A percentile compares a stretch with the other conserved stretches of the same genome.
Conservation (phyloP, 805 yeast genomes). For the Torulaspora gathmanii region DNA sequence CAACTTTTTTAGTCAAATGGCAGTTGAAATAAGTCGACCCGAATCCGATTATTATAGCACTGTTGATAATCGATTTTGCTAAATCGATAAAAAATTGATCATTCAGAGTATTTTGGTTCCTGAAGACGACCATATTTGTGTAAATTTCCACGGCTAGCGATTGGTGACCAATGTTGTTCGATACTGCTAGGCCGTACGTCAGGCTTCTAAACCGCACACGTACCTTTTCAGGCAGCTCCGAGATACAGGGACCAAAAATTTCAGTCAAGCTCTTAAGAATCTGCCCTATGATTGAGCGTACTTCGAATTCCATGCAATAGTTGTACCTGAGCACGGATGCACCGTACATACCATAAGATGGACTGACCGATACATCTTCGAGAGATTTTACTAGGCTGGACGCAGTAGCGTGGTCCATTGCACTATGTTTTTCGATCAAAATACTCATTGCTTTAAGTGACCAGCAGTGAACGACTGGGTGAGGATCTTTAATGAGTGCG, state of each 20-base stretch:
- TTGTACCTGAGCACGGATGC: conserved; percentile 45
- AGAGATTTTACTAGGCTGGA: conserved; percentile 42
- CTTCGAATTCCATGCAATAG: conserved; percentile 44
- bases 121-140: conserved; percentile 30
- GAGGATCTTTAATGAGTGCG: conserved; percentile 70
- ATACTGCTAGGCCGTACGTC: conserved; percentile 33
- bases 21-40: conserved; percentile 20
- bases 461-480: conserved; percentile 77
- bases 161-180: conserved; percentile 36
- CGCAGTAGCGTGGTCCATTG: conserved; percentile 43
- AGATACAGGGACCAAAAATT: conserved; percentile 54
- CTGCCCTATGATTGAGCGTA: conserved; percentile 42
- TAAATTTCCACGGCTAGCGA: conserved; percentile 19
- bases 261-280: conserved; percentile 45
- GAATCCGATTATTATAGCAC: conserved; percentile 18
- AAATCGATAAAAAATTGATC: conserved; percentile 28
- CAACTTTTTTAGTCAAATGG: conserved; percentile 35
- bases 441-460: conserved; percentile 56
- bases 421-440: conserved; percentile 51
- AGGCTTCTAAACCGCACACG: conserved; percentile 38
- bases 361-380: conserved; percentile 40
- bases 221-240: conserved; percentile 30
- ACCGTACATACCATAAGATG: conserved; percentile 47
- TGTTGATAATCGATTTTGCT: conserved; percentile 19
- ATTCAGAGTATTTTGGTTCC: conserved; percentile 24